Evolutionary conservation across 306 rosid species (phyloP), one percentile per base, ranked within the genome.

Genomic region (Chamaecrista fasciculata): DNA sequence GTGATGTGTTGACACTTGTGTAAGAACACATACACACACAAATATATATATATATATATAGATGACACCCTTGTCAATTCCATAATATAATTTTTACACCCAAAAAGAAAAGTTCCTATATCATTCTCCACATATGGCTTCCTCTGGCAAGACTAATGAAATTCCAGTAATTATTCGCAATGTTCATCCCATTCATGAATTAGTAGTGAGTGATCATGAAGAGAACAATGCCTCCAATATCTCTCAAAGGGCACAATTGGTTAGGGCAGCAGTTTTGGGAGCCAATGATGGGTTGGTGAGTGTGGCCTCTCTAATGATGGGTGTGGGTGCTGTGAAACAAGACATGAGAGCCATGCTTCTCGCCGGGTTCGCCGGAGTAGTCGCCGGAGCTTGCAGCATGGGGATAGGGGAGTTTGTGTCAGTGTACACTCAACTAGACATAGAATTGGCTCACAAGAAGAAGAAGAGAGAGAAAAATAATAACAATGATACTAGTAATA

Each of bases 401-500:
- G 83, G 84, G n/a, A 80, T 88, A 1, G 87, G 88, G 11, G 91
- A 75, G 70, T 88, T 83, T 67, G 89, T 79, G 15, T 88, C 87
- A 1, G 85, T 77, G 28, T 66, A 79, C 76, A 79, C 86, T 51
- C 88, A 83, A 2, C 67, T 59, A 5, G 91, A 88, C 75, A 83
- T 84, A 23, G 86, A 85, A 71, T 25, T 47, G 16, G 67, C 89
- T 34, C 84, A 78, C 39, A 79, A 79, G 51, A 73, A 78, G 61
- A 81, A 88, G 67, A 77, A 76, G 4, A 66, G 8, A 1, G 57
- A 43, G 73, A 34, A n/a, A n/a, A 66, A 49, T 8, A 9, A 33
- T 2, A 66, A 49, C 11, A 9, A 33, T 2, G 5, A 2, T 29
- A 29, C 34, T 29, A 29, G 34, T 33, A 33, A 4, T 33, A 4